phyloP scores from a whole-genome alignment of 352 stramenopile species.

The Globisporangium spiculum region DNA sequence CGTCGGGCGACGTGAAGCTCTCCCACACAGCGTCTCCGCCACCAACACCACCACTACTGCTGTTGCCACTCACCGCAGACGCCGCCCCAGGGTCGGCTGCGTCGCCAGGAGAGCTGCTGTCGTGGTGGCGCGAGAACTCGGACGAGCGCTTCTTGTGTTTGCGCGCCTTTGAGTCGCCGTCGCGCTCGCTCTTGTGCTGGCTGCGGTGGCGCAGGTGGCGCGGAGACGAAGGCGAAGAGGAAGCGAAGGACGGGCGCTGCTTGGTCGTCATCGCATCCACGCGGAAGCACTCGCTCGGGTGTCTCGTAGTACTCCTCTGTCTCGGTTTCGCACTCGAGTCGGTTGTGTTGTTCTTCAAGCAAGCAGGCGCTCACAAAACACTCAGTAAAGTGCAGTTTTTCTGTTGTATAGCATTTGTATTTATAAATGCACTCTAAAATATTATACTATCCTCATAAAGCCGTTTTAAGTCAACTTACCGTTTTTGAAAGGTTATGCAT shows the following conservation, averaged over 20 bases:
- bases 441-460: no score
- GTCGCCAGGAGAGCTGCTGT: not conserved
- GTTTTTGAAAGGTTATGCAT: no score
- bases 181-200: not conserved
- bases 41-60: not conserved
- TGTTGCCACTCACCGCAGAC: not conserved
- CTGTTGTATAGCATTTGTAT: no score
- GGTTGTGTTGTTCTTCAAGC: no score
- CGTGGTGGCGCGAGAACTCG: constrained; percentile 11
- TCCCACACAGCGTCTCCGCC: constrained; percentile 27
- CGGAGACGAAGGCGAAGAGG: not conserved
- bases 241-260: not conserved
- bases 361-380: no score
- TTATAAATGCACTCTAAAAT: no score
- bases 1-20: constrained; percentile 56
- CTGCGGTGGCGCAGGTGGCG: constrained; percentile 1
- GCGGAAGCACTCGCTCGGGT: not conserved
- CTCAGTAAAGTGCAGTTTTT: no score
- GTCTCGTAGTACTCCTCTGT: not conserved
- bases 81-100: not conserved
- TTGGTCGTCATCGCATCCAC: constrained; percentile 7
- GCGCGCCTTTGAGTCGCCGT: not conserved
- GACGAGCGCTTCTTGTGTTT: constrained; percentile 15
- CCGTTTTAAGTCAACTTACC: no score
- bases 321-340: no score